Conservation (phyloP, 805 yeast genomes). For the Ogataea ramenticola region DNA sequence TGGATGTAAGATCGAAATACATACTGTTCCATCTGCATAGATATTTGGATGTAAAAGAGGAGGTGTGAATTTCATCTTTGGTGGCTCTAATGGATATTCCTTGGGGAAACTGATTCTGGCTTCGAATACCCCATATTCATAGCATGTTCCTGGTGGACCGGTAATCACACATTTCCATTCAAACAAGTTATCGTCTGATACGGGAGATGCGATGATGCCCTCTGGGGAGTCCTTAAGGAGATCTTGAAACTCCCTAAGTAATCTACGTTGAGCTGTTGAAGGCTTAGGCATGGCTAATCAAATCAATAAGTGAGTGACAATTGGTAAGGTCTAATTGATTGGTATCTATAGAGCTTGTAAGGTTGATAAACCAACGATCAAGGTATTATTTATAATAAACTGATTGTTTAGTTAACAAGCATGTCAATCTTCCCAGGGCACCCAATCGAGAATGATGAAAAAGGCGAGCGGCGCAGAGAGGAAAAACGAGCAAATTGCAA, state of each 20-base stretch:
- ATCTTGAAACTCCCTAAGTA: constrained; percentile 85
- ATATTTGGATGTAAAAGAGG: constrained; percentile 90
- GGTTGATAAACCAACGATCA: too few relatives aligned
- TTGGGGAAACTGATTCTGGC: constrained; percentile 38
- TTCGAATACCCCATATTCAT: constrained; percentile 48
- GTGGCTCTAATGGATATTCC: constrained; percentile 57
- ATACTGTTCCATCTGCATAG: constrained; percentile 90
- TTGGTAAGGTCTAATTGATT: too few relatives aligned
- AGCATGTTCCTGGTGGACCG: constrained; percentile 52
- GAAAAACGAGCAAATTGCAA: neutral
- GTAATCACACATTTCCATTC: constrained; percentile 46
- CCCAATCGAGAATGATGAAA: too few relatives aligned
- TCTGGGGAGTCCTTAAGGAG: constrained; percentile 84
- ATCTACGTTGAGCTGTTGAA: constrained; percentile 67
- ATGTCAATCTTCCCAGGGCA: too few relatives aligned
- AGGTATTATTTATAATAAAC: neutral
- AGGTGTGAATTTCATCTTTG: constrained; percentile 58
- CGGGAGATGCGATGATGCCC: constrained; percentile 92
- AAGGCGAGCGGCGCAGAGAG: constrained; percentile 5
- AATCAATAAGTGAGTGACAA: too few relatives aligned
- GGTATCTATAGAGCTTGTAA: too few relatives aligned
- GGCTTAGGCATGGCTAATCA: constrained; percentile 9
- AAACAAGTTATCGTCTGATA: constrained; percentile 46
- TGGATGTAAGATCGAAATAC: constrained; percentile 90
- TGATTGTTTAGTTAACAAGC: too few relatives aligned